Evolutionary conservation across 1,139 yeast species (phyloP), one percentile per base, ranked within the genome.

Genomic region (Saccharomyces hybrid): DNA sequence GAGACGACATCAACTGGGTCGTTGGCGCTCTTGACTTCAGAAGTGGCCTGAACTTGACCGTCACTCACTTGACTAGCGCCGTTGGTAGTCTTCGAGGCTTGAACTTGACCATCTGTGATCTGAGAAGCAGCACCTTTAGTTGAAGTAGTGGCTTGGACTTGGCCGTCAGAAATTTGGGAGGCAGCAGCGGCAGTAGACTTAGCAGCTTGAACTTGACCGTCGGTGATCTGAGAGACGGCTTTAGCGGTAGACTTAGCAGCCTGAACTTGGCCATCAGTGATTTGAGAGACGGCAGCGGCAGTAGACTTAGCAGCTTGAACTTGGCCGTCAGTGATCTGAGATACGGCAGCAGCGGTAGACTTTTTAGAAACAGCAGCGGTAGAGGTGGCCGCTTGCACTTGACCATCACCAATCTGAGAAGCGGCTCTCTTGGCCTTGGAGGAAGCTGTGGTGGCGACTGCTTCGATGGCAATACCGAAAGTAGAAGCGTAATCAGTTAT

Each of bases 211-310:
- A 50, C 44, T 23, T 50, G 52, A 20, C 53, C 53, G 31, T 51
- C 53, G 14, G 28, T 38, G 1, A 51, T 51, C 26, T 46, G 53
- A 14, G 53, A 46, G 20, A 31, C 50, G 4, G 52, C 34, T n/a
- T n/a, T n/a, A 11, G 26, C 44, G 13, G 44, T 38, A 8, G 44
- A 38, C n/a, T 38, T 38, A 2, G 25, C 25, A 9, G 44, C 44
- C 9, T 38, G 44, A 11, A 38, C 25, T 16, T 38, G 44, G 11
- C 78, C 77, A 48, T 51, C 28, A n/a, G 44, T 32, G 20, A 80
- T 78, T 70, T 82, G 85, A 20, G 78, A 67, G 38, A 73, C 77
- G 26, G 78, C 79, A 42, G 76, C 72, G 46, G 77, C 75, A 20
- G 75, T 67, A 50, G 71, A 50, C 60, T 72, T 71, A 41, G 59